phyloP scores from a whole-genome alignment of 805 yeast species.

The Monosporozyma unispora region DNA sequence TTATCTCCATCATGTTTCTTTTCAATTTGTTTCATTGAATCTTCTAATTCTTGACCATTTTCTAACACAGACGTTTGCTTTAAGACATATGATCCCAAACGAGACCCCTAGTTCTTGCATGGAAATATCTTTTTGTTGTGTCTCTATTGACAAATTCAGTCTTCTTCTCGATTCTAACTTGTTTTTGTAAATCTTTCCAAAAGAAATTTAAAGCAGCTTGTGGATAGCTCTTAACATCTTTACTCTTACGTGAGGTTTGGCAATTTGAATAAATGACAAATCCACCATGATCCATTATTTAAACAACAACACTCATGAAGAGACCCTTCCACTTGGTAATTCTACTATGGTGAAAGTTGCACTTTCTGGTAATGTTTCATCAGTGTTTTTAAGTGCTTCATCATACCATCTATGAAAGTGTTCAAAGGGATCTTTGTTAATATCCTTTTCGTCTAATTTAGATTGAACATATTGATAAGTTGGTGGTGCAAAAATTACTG shows the following conservation, averaged over 20 bases:
- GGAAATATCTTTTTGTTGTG: conserved; percentile 68
- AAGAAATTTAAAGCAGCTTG: conserved; percentile 80
- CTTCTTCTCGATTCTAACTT: conserved; percentile 84
- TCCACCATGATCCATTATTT: conserved; percentile 84
- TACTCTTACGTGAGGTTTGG: conserved; percentile 74
- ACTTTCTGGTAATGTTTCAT: conserved; percentile 69
- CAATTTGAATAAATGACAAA: conserved; percentile 87
- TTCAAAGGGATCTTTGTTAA: conserved; percentile 52
- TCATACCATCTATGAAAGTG: conserved; percentile 83
- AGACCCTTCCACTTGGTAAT: conserved; percentile 80
- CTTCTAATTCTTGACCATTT: conserved; percentile 58
- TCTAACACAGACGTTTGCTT: conserved; percentile 66
- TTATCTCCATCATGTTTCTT: conserved; percentile 45
- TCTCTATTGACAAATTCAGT: conserved; percentile 67
- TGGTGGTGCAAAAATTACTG: conserved; percentile 61
- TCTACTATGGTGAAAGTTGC: conserved; percentile 78
- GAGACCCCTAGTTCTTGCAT: conserved; percentile 85
- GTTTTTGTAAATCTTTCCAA: conserved; percentile 88
- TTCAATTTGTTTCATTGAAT: conserved; percentile 38
- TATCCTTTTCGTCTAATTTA: conserved; percentile 44
- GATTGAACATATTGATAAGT: conserved; percentile 79
- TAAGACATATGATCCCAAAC: conserved; percentile 94
- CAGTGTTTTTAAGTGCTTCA: conserved; percentile 51
- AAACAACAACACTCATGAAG: conserved; percentile 74
- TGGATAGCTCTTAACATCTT: conserved; percentile 63